Base-by-base conservation (phyloP, 2,329 filamentous ascomycete genomes). In the Hypoxylon sp. region DNA sequence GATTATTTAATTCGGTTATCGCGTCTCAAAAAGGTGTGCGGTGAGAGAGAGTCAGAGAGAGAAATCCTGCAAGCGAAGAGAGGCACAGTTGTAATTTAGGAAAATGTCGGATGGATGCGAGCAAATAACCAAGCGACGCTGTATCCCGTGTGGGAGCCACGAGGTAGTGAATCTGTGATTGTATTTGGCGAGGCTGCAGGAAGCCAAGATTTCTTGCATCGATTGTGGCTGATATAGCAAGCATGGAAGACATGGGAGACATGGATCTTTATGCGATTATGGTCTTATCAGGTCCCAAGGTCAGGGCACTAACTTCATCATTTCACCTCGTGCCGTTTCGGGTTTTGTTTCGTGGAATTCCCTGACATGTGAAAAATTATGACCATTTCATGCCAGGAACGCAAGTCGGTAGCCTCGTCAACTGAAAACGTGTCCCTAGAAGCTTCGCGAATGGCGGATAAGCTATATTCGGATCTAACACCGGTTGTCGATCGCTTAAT, bases 151-250 rank as follows among this genome's bases (percentile, higher is more conserved):
- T 66, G 51, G 47, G 56, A 71, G 61, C 58, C 46, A 66, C 60
- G 68, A 63, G 59, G 68, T 63, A 14, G 44, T 67, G 67, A 66
- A 67, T 54, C 68, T 63, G 64, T 65, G 55, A 67, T 71, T 44
- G 61, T 63, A 65, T 70, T 74, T 59, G 68, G 67, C 68, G 74
- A 76, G 74, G 74, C 74, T 76, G 73, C 71, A 72, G 72, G 48
- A 54, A 68, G 74, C 72, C 73, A 77, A 75, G 73, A 70, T 70
- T 69, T 68, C 54, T 60, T 69, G 64, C 70, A 63, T 67, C 55
- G 52, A 44, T n/a, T 54, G 67, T 70, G 65, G 70, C 67, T 65
- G 63, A 69, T 55, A 55, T 42, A 39, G 51, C 54, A 33, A 57
- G 50, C 52, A 51, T 57, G 19, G 19, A 22, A 22, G 54, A 44